These are phyloP conservation scores for Clathrus columnatus DNA, from an alignment of 768 basidiomycete species.

Conservation along the genomic window DNA sequence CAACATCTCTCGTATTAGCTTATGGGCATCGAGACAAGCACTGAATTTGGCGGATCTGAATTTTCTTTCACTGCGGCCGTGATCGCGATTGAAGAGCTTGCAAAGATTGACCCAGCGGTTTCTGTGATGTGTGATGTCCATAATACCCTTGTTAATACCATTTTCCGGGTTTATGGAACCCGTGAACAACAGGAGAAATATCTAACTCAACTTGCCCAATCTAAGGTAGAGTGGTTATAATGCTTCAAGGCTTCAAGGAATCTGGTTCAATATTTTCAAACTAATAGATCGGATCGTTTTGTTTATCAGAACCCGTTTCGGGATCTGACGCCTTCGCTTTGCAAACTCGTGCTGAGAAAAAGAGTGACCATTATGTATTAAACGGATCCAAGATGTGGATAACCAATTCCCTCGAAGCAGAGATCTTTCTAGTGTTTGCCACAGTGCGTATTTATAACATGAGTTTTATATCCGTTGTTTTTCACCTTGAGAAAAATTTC, in stretches of 20 bases:
- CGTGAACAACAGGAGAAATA: conserved; percentile 82
- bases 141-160: conserved; percentile 96
- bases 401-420: conserved; percentile 88
- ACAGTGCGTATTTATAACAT: conserved; percentile 48
- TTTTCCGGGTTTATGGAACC: conserved; percentile 78
- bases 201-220: conserved; percentile 72
- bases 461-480: neutral
- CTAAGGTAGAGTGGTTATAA: conserved; percentile 43
- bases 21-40: conserved; percentile 93
- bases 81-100: conserved; percentile 94
- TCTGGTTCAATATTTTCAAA: conserved; percentile 1
- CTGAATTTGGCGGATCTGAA: conserved; percentile 78
- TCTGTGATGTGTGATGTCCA: conserved; percentile 97
- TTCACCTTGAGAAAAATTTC: neutral
- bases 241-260: neutral
- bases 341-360: conserved; percentile 84
- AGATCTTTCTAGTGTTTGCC: conserved; percentile 90
- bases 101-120: conserved; percentile 91
- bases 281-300: conserved; percentile 85
- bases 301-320: conserved; percentile 84
- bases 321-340: conserved; percentile 97
- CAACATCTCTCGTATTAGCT: too few species aligned
- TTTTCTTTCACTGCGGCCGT: conserved; percentile 92
- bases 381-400: conserved; percentile 99
- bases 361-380: conserved; percentile 76